Base-by-base conservation (phyloP, 176 grass and related monocot genomes). In the Oryza meridionalis region DNA sequence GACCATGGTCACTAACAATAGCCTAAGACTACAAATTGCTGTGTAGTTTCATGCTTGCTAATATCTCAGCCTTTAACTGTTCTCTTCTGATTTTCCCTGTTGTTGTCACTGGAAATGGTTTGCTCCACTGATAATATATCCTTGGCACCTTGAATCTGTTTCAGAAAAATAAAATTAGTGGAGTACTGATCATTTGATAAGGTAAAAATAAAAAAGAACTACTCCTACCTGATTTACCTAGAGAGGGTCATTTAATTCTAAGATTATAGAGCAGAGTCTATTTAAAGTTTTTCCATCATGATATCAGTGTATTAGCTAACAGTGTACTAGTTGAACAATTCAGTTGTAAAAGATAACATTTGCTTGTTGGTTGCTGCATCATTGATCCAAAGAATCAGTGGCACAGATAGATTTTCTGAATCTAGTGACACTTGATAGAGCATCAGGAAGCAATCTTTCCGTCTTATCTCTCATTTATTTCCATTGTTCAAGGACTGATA, bases 61-160 rank as follows among this genome's bases (percentile, higher is more conserved):
- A 72, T 24, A 90, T 67, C 85, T 93, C 79, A 71, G 82, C 86
- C 78, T 86, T 93, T 38, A 98, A 44, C 49, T 90, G 80, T 79
- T 98, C 89, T 84, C 91, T 90, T 84, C 33, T 93, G 49, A 93
- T 83, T 84, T 98, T 98, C n/a, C 96, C 96, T 65, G 96, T 95
- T 73, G 68, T 88, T 33, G 93, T 98, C 50, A 93, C 70, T 53
- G 92, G 91, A 82, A 98, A 98, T 43, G 87, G 76, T 75, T 72
- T 65, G 25, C 22, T 89, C 96, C 92, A 93, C 29, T 81, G 61
- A 45, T 85, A 69, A 80, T 86, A 98, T n/a, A 76, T 35, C 74
- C 77, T 98, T 13, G 96, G 93, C 32, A 88, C 84, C 77, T 98
- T 98, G 72, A 98, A 98, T 83, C 96, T 98, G 87, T 77, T 53